Base-by-base conservation (phyloP, 306 rosid genomes). In the Malus sieversii region DNA sequence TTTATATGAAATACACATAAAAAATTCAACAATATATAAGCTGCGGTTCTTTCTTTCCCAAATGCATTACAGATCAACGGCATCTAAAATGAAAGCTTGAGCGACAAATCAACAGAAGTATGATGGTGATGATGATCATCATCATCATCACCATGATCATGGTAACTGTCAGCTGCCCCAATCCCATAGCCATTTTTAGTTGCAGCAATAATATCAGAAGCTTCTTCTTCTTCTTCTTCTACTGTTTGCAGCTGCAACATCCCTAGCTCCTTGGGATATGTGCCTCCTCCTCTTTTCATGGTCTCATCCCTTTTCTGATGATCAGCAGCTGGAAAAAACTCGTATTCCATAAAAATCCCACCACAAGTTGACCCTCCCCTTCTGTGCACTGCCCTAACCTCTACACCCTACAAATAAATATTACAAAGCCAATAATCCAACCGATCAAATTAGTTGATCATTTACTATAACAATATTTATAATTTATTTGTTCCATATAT, bases 321-420 rank as follows among this genome's bases (percentile, higher is more conserved):
- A 29, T 65, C 86, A 2, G 86, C 88, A 2, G 85, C 89, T 3
- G 91, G 96, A 69, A 95, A 92, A 72, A 95, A 95, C 19, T 90
- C 92, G 68, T 95, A 95, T 68, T 95, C 99, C 96, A 85, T 90
- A 48, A 94, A 75, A 74, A 82, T 73, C 27, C 78, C 74, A 4
- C 66, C 71, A 16, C 86, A 86, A 73, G 51, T 74, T 67, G 2
- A 67, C 77, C 63, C 80, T 59, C 84, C 93, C 72, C 71, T 88
- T 82, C 97, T 84, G 75, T 92, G 99, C 70, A 92, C 86, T 3
- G 97, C 92, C 80, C 86, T 81, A 67, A 91, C 79, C 80, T 87
- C 97, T 38, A 81, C 92, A 75, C 74, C 63, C 98, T 88, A 46
- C 67, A 82, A 66, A 16, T 66, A 23, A 51, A 32, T 32, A 32